Base-by-base conservation (phyloP, 148 eudicot species). In the Rhododendron mucronatum region DNA sequence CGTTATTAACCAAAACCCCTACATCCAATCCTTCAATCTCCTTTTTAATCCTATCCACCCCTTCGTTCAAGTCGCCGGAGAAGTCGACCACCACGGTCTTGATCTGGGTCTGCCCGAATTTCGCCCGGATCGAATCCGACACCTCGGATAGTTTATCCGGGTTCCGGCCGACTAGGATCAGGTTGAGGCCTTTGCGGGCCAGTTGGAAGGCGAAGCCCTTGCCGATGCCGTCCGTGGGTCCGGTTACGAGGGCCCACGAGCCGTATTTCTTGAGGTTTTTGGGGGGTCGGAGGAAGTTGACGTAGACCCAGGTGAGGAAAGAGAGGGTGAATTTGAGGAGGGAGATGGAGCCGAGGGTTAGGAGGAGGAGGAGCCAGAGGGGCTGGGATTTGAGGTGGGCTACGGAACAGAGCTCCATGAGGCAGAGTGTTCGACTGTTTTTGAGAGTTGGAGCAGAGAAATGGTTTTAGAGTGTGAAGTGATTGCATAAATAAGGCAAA, bases 191-290 rank as follows among this genome's bases (percentile, higher is more conserved):
- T 80, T 92, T 93, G 3, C 87, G 88, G 48, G 98, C 99, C 26
- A 97, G 86, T 67, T 97, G 92, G 85, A 95, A 95, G 69, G 98
- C 98, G 82, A 94, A 94, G 65, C 91, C 93, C 82, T 97, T 97
- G 1, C 99, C 99, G 33, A 97, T 97, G 10, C 99, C 99, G 81
- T 95, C 99, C 14, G 99, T 97, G 26, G 99, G 93, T 3, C 99
- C 99, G 13, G 99, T 97, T 10, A 97, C 89, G 3, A 95, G 87
- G 3, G 98, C 99, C 99, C 99, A 97, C 3, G 98, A 94, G 13
- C 99, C 99, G 81, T 97, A 97, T 82, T 93, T 93, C 91, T 94
- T 95, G 39, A 97, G 89, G 87, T 95, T 97, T 82, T 97, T 97
- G 8, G 88, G 57, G 77, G 96, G 95, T 88, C 98, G 83, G 45